A percentile compares a stretch with the other conserved stretches of the same genome.
Evolutionary conservation across 768 basidiomycete species (phyloP).

Genomic region (Mycena leptocephala): DNA sequence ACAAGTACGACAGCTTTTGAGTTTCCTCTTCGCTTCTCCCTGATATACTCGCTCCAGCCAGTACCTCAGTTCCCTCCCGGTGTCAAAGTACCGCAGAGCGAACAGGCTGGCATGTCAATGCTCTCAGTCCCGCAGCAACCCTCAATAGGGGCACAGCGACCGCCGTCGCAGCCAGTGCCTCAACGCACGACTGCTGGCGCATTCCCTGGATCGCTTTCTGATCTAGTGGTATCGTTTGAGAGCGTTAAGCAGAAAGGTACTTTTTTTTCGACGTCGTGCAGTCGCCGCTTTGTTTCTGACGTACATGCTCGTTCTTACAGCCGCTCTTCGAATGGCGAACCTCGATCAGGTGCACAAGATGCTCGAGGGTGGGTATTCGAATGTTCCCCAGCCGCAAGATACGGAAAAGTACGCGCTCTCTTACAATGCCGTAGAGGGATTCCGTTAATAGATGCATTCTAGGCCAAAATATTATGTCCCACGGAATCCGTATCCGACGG

Average conservation of each 20-base stretch:
- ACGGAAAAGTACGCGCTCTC: constrained; percentile 85
- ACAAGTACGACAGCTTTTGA: constrained; percentile 50
- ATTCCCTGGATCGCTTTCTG: constrained; percentile 90
- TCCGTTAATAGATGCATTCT: constrained; percentile 21
- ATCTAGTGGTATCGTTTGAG: constrained; percentile 95
- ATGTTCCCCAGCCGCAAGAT: constrained; percentile 93
- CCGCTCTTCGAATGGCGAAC: constrained; percentile 89
- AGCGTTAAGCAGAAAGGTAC: constrained; percentile 97
- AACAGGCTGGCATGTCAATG: constrained; percentile 52
- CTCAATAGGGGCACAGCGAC: constrained; percentile 63
- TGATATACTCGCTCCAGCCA: background rate
- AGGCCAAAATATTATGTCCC: constrained; percentile 99
- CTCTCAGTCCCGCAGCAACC: constrained; percentile 48
- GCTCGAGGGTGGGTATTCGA: constrained; percentile 92
- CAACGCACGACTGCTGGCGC: constrained; percentile 61
- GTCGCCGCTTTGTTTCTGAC: constrained; percentile 13
- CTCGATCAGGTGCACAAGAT: constrained; percentile 93
- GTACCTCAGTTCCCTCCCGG: constrained; percentile 78
- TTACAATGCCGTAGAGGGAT: constrained; percentile 12
- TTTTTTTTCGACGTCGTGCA: background rate
- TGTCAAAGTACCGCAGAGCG: constrained; percentile 69
- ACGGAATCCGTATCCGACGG: constrained; percentile 92
- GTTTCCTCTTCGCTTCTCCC: constrained; percentile 44
- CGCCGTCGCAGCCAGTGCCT: constrained; percentile 64
- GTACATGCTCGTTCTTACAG: constrained; percentile 48